Evolutionary conservation across 306 rosid species (phyloP).

Genomic region (Hippophae tibetana): DNA sequence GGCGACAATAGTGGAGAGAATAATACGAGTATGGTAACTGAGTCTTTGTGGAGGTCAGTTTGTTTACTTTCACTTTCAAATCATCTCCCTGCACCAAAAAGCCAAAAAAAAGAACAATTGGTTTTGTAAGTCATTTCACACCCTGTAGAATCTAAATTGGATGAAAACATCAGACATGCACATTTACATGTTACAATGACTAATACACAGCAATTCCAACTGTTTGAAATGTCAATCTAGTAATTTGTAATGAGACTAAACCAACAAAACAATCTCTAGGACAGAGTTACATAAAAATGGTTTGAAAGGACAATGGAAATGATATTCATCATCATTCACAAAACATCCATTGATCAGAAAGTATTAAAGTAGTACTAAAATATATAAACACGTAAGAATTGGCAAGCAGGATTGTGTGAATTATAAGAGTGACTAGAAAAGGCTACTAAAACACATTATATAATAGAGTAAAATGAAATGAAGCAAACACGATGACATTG

Average conservation of each 20-base stretch:
- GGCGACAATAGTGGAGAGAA: slow-evolving; percentile 64
- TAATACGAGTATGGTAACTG: slow-evolving; percentile 91
- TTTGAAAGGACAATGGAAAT: too few relatives aligned
- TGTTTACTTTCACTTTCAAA: slow-evolving; percentile 92
- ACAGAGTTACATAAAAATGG: not conserved
- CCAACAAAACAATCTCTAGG: not conserved
- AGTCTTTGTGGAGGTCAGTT: slow-evolving; percentile 88
- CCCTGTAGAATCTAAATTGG: not conserved
- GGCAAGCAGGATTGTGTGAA: not conserved
- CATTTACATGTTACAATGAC: not conserved
- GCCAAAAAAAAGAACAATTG: not conserved
- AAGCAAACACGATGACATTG: not conserved
- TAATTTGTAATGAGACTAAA: not conserved
- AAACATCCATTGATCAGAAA: too few relatives aligned
- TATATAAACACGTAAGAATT: too few relatives aligned
- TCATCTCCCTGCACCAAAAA: slow-evolving; percentile 61
- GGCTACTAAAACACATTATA: not conserved
- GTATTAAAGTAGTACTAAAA: too few relatives aligned
- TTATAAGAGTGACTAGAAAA: not conserved
- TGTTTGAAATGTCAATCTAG: not conserved
- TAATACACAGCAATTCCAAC: too few relatives aligned
- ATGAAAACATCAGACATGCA: not conserved
- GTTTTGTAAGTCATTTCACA: not conserved
- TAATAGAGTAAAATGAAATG: not conserved
- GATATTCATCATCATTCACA: too few relatives aligned